Base-by-base conservation (phyloP, 139 green algal genomes). In the Tetraselmis striata region DNA sequence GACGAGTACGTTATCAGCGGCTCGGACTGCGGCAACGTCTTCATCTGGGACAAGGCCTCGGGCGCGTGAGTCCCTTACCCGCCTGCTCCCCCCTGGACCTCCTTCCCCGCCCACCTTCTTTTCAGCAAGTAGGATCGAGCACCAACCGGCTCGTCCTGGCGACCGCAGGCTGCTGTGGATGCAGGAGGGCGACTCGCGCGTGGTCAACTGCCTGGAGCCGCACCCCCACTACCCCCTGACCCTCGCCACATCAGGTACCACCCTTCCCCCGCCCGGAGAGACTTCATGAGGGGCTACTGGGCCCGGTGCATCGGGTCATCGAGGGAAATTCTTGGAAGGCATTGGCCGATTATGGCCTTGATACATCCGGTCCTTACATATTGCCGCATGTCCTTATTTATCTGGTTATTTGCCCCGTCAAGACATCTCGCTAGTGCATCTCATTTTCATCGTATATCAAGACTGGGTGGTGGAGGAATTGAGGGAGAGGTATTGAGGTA, bases 21-120 rank as follows among this genome's bases (percentile, higher is more conserved):
- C 30, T 91, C 84, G 1, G 93, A 97, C 79, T 92, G 96, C 83
- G 93, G 93, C 27, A 90, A 83, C 80, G 91, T 94, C 31, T 96
- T 94, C 82, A 24, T 95, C 25, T 97, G 93, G 93, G 81, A 82
- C 28, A 80, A 78, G 18, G 32, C 23, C 79, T 91, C 29, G 0
- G 85, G 79, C 0, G 2, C 77, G 32, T 67, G 45, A 67, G 45
- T 5, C 45, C 23, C 74, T 28, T 2, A 30, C 25, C 74, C 22
- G 2, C 74, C 58, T 74, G 58, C 58, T 23, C 58, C 58, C 23
- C 58, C 23, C 58, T n/a, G 58, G 58, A 74, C 58, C n/a, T n/a
- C n/a, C n/a, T n/a, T n/a, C n/a, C n/a, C n/a, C n/a, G n/a, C n/a
- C n/a, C n/a, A n/a, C n/a, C n/a, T n/a, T n/a, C n/a, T n/a, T n/a